These are phyloP conservation scores for Fraxinus paxiana DNA, from an alignment of 305 asterid species.

Conservation along the genomic window DNA sequence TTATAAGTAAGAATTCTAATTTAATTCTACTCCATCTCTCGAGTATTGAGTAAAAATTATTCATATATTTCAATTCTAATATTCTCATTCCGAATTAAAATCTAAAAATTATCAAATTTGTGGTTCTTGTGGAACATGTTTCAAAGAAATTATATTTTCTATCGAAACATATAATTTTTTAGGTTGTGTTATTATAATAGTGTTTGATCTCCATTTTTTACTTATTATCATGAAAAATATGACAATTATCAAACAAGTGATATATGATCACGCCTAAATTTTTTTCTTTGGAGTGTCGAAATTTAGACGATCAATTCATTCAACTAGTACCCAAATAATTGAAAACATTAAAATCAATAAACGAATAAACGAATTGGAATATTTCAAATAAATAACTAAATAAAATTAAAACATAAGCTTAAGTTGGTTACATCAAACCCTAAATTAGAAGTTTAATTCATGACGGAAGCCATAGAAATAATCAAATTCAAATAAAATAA, in stretches of 20 bases:
- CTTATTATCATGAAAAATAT: too few relatives aligned
- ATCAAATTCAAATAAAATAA: not conserved
- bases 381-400: not conserved
- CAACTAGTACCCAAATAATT: too few relatives aligned
- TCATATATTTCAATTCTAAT: not conserved
- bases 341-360: too few relatives aligned
- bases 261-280: too few relatives aligned
- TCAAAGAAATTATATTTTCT: not conserved
- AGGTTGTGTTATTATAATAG: not conserved
- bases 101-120: not conserved
- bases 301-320: too few relatives aligned
- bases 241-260: not conserved
- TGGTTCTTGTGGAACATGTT: not conserved
- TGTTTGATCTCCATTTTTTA: not conserved
- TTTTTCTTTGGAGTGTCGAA: too few relatives aligned
- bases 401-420: not conserved
- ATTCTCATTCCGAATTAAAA: not conserved
- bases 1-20: not conserved
- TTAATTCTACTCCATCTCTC: not conserved
- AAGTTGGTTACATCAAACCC: not conserved
- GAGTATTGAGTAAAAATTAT: not conserved
- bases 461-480: too few relatives aligned
- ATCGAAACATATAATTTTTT: too few relatives aligned
- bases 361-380: too few relatives aligned
- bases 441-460: not conserved